phyloP scores from a whole-genome alignment of 441 rosid species.

The Syzygium malaccense region DNA sequence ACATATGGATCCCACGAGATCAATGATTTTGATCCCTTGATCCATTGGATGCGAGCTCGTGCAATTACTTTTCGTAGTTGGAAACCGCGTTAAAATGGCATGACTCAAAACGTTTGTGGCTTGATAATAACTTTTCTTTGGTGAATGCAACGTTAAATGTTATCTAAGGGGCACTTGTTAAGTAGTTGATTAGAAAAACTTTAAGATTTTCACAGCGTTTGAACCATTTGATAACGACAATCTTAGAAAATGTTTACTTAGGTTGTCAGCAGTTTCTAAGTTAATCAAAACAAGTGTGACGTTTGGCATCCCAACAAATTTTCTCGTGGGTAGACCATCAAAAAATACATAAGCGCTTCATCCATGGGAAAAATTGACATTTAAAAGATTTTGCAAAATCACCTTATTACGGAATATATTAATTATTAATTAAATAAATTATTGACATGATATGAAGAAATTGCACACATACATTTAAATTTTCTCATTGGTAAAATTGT shows the following conservation, averaged over 20 bases:
- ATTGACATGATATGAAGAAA: background rate
- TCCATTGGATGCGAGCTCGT: background rate
- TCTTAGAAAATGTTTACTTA: background rate
- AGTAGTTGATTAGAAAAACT: background rate
- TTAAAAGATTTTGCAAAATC: background rate
- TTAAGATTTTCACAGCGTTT: background rate
- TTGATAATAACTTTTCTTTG: background rate
- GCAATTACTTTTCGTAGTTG: background rate
- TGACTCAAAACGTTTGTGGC: background rate
- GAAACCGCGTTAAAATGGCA: background rate
- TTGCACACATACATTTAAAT: background rate
- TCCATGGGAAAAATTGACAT: background rate
- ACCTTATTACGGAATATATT: background rate
- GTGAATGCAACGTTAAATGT: background rate
- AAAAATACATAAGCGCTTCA: background rate
- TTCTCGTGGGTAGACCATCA: background rate
- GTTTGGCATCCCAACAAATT: background rate
- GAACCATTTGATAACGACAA: background rate
- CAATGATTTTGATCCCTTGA: background rate
- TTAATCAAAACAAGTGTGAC: background rate
- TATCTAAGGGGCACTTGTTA: background rate
- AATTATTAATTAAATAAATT: background rate
- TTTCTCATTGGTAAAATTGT: background rate
- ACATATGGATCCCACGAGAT: background rate
- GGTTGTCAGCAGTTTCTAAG: background rate